Base-by-base conservation (phyloP, 2,329 filamentous ascomycete genomes). In the Fusarium anguioides region DNA sequence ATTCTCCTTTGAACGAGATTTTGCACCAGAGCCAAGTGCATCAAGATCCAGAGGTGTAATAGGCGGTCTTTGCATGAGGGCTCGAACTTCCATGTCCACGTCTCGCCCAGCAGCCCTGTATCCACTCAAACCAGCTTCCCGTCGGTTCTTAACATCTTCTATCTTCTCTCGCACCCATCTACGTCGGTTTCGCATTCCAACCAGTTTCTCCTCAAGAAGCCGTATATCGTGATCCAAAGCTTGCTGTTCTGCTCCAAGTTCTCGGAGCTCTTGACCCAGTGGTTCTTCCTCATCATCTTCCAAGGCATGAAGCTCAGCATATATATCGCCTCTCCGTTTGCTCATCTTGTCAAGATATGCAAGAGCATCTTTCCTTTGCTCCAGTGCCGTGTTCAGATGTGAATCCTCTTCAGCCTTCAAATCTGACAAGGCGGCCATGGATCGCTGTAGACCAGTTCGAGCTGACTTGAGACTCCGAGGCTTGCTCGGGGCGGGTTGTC, bases 121-220 rank as follows among this genome's bases (percentile, higher is more conserved):
- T 1, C 90, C 89, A 54, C 89, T 91, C 15, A 93, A 75, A n/a
- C 87, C 88, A 3, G 91, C 89, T 74, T 93, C 91, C 35, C 89
- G 82, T 52, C 84, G 83, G 68, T 89, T 93, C 64, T 84, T 84
- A 3, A 88, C 83, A 54, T 90, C 87, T 8, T 86, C 82, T 42
- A 92, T 86, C 71, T 87, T 83, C 4, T 83, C 83, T 62, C 85
- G 78, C 1, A 94, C 76, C 73, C 83, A 84, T n/a, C 83, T 80
- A 67, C 88, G 87, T 26, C 86, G 82, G 44, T 82, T 84, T 69
- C 87, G 87, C 78, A 93, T 81, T 5, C 83, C 82, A 23, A 83
- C 80, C 4, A 94, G 80, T 66, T 86, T 85, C 70, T 87, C 82
- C 75, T 94, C 90, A 29, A 92, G 80, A 47, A 86, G 83, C 11